These are phyloP conservation scores for Candida railenensis DNA, from an alignment of 805 yeast genomes.

Conservation along the genomic window DNA sequence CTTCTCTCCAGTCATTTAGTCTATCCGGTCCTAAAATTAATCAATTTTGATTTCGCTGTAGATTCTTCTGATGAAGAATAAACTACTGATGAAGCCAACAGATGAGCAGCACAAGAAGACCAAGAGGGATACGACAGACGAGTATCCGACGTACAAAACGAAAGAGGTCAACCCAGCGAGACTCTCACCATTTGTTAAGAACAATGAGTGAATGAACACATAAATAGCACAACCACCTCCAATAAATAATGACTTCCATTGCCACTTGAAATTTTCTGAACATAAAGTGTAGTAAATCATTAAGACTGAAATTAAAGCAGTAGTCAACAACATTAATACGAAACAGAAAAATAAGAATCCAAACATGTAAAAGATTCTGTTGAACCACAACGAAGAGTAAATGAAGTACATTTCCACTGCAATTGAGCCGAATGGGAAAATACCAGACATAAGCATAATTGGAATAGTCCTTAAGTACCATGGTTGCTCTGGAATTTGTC, in stretches of 20 bases:
- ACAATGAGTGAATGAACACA: slow-evolving; percentile 78
- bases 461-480: slow-evolving; percentile 72
- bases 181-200: slow-evolving; percentile 61
- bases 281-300: slow-evolving; percentile 83
- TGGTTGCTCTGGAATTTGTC: slow-evolving; percentile 93
- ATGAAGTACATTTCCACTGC: slow-evolving; percentile 95
- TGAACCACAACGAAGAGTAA: slow-evolving; percentile 89
- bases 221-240: slow-evolving; percentile 90
- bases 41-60: slow-evolving; percentile 88
- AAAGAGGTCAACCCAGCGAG: slow-evolving; percentile 75
- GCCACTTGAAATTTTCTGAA: slow-evolving; percentile 94
- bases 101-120: slow-evolving; percentile 85
- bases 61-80: slow-evolving; percentile 73
- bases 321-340: slow-evolving; percentile 76
- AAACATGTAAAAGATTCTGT: slow-evolving; percentile 93
- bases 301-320: slow-evolving; percentile 75
- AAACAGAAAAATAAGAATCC: slow-evolving; percentile 92
- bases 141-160: slow-evolving; percentile 81
- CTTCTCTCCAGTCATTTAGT: neutral
- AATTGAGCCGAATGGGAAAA: slow-evolving; percentile 92
- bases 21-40: slow-evolving; percentile 13
- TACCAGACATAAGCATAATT: slow-evolving; percentile 74
- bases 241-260: slow-evolving; percentile 85
- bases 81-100: slow-evolving; percentile 75
- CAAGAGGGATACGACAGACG: slow-evolving; percentile 64